A percentile compares a stretch with the other conserved stretches of the same genome.
phyloP scores from a whole-genome alignment of 2,329 filamentous ascomycete genomes.

The Gaeumannomyces tritici region DNA sequence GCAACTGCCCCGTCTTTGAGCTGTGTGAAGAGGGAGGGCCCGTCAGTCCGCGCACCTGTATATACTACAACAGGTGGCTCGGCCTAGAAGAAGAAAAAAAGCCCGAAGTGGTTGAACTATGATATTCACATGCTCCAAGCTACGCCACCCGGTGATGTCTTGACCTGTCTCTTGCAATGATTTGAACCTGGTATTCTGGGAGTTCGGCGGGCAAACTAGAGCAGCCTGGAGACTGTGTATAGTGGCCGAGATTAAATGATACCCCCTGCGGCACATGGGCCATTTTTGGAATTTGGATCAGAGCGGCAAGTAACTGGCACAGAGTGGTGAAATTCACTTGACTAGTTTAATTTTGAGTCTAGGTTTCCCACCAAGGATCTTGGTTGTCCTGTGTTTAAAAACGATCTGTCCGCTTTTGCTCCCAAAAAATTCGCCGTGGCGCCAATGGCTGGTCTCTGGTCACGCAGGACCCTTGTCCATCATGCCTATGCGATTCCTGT shows the following conservation, averaged over 20 bases:
- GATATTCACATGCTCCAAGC: neutral
- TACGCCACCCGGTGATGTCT: neutral
- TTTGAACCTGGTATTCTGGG: neutral
- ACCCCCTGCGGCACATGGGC: neutral
- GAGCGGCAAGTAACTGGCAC: neutral
- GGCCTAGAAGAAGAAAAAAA: conserved; percentile 25
- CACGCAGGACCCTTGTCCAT: neutral
- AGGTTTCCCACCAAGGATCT: neutral
- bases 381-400: neutral
- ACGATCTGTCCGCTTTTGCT: neutral
- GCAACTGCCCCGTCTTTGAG: conserved; percentile 85
- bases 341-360: neutral
- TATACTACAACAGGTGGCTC: conserved; percentile 86
- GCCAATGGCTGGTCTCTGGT: neutral
- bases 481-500: neutral
- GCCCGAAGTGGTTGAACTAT: neutral
- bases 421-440: neutral
- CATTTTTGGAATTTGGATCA: neutral
- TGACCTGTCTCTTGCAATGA: neutral
- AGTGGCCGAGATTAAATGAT: neutral
- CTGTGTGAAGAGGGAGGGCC: conserved; percentile 86
- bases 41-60: conserved; percentile 81
- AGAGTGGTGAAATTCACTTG: neutral
- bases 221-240: neutral
- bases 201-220: neutral